phyloP scores from a whole-genome alignment of 2,329 filamentous ascomycete species.

The Claviceps sp. region DNA sequence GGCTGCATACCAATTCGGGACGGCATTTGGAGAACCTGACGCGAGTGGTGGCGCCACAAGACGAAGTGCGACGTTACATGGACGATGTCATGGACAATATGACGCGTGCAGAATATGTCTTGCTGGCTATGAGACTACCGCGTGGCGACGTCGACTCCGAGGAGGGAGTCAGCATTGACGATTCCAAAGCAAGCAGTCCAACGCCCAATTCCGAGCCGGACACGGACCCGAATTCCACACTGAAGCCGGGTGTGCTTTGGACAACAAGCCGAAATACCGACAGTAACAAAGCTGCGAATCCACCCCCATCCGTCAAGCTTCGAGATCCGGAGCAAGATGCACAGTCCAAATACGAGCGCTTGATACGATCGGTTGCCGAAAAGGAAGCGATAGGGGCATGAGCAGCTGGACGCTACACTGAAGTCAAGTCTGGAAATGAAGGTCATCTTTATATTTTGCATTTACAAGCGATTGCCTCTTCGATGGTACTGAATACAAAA shows the following conservation, averaged over 20 bases:
- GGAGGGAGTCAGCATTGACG: slow-evolving; percentile 15
- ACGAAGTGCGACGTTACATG: slow-evolving; percentile 55
- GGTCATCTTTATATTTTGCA: neutral
- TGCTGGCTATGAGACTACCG: slow-evolving; percentile 54
- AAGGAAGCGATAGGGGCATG: slow-evolving; percentile 17
- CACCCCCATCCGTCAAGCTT: slow-evolving; percentile 11
- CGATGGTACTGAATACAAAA: neutral
- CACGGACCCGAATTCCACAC: slow-evolving; percentile 10
- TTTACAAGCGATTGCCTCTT: neutral
- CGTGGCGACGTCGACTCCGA: slow-evolving; percentile 22
- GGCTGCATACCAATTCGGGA: slow-evolving; percentile 39
- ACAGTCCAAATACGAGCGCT: slow-evolving; percentile 22
- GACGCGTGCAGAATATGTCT: slow-evolving; percentile 53
- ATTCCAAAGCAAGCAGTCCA: slow-evolving; percentile 17
- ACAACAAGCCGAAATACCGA: slow-evolving; percentile 8
- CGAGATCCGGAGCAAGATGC: slow-evolving; percentile 23
- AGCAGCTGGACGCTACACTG: neutral
- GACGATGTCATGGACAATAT: slow-evolving; percentile 56
- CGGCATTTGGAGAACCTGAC: slow-evolving; percentile 47
- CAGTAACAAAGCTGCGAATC: slow-evolving; percentile 4
- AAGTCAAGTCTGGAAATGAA: no score
- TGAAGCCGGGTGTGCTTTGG: slow-evolving; percentile 24
- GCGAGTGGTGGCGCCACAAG: slow-evolving; percentile 46
- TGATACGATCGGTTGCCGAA: slow-evolving; percentile 23
- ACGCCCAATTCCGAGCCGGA: slow-evolving; percentile 18